phyloP scores from a whole-genome alignment of 495 filamentous ascomycete genomes.

The Tetracladium marchalianum region DNA sequence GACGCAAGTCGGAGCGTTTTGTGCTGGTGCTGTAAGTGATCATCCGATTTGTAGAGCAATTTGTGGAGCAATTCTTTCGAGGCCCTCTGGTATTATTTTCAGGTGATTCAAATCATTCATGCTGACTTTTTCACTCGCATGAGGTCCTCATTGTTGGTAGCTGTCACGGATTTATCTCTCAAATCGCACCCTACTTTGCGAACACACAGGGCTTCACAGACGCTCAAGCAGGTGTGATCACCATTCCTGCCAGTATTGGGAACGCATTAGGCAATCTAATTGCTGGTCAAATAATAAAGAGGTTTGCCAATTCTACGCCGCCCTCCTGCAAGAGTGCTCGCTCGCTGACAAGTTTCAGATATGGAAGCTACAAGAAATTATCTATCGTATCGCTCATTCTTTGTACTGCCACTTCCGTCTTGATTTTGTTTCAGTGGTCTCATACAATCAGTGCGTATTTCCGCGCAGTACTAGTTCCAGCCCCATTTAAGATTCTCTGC shows the following conservation, averaged over 20 bases:
- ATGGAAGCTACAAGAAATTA: conserved; percentile 20
- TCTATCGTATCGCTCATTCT: conserved; percentile 13
- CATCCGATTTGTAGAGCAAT: too few relatives aligned
- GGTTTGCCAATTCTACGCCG: conserved; percentile 15
- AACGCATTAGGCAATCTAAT: conserved; percentile 54
- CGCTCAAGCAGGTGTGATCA: conserved; percentile 46
- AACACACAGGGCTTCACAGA: conserved; percentile 45
- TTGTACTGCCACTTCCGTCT: conserved; percentile 10
- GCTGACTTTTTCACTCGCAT: conserved; percentile 36
- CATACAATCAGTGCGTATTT: conserved; percentile 8
- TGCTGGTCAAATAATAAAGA: conserved; percentile 23
- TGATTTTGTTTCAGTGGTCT: conserved; percentile 24
- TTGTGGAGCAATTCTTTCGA: too few relatives aligned
- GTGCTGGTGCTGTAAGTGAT: conserved; percentile 40
- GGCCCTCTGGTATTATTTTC: too few relatives aligned
- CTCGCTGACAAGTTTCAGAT: conserved; percentile 15
- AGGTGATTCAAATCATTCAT: too few relatives aligned
- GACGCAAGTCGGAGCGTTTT: conserved; percentile 39
- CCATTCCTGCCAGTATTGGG: conserved; percentile 54
- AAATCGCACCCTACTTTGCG: conserved; percentile 59
- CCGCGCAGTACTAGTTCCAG: too few relatives aligned
- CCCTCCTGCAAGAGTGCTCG: not conserved
- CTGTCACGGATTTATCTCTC: conserved; percentile 47
- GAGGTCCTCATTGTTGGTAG: conserved; percentile 46
- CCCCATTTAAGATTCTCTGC: too few relatives aligned